Evolutionary conservation across 208 protist genomes (phyloP).

Genomic region (Sergeia podlipaevii): DNA sequence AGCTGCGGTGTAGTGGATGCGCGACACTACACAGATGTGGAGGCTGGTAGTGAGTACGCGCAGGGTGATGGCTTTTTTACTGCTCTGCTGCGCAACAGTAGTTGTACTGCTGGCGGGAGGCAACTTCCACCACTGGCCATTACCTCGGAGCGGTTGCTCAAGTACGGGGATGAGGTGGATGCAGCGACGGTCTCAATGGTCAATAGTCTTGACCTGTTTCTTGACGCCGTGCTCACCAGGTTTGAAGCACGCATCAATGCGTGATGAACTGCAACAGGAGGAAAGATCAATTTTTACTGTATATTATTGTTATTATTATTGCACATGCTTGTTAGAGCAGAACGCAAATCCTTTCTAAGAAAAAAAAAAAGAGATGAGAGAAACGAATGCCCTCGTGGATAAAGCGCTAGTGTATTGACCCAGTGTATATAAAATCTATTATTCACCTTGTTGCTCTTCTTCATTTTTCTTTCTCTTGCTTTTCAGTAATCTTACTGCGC

Average conservation of each 20-base stretch:
- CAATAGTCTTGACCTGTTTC: too few species aligned
- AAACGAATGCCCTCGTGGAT: neutral
- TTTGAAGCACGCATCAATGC: too few species aligned
- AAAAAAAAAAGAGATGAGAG: neutral
- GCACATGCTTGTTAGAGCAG: too few species aligned
- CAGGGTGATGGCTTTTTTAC: constrained; percentile 66
- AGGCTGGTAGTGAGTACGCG: constrained; percentile 8
- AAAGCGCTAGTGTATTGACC: too few species aligned
- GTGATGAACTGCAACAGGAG: too few species aligned
- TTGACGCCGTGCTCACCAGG: too few species aligned
- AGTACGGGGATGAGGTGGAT: constrained; percentile 4
- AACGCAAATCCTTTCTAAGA: too few species aligned
- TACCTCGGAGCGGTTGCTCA: constrained; percentile 20
- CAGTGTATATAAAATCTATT: neutral
- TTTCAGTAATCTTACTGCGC: constrained; percentile 1
- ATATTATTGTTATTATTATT: too few species aligned
- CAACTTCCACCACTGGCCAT: constrained; percentile 9
- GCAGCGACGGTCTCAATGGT: neutral
- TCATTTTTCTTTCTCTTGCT: neutral
- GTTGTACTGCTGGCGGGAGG: neutral
- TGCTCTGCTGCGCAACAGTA: constrained; percentile 23
- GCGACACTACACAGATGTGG: constrained; percentile 29
- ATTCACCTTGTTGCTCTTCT: neutral
- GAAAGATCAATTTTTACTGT: too few species aligned
- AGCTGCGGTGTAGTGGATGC: constrained; percentile 78